Percentiles rank a stretch among this genome's conserved stretches.
Evolutionary conservation across 306 rosid genomes (phyloP).

Genomic region (Rosa multiflora): DNA sequence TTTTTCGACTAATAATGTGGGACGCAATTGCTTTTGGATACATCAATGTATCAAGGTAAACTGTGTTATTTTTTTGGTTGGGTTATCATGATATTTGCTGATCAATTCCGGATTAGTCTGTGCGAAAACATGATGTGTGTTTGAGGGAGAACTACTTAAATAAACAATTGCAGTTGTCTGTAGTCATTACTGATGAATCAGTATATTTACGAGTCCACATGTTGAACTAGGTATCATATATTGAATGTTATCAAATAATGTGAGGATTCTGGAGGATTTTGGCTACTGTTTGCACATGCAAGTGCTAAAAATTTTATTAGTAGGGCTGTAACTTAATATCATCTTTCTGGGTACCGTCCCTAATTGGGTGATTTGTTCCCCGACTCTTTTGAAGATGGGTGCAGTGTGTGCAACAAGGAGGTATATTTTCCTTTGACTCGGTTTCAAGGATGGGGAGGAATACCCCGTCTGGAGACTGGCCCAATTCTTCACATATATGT

Average conservation of each 20-base stretch:
- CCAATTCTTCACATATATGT: background rate
- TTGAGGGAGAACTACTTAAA: background rate
- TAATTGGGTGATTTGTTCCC: no score
- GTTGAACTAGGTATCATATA: background rate
- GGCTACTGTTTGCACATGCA: no score
- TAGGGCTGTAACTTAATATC: no score
- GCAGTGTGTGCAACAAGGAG: no score
- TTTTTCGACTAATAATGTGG: slow-evolving; percentile 84
- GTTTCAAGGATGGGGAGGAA: background rate
- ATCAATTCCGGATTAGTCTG: background rate
- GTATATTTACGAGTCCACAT: background rate
- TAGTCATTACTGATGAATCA: background rate
- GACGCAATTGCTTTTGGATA: slow-evolving; percentile 95
- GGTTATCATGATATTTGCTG: slow-evolving; percentile 1
- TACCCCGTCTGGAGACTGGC: background rate
- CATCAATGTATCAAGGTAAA: slow-evolving; percentile 96
- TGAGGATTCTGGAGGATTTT: background rate
- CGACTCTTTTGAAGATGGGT: no score
- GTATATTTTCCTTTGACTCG: background rate
- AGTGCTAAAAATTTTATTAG: no score
- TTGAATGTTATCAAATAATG: background rate
- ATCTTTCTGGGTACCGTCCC: no score
- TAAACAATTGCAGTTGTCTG: background rate
- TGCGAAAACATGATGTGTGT: background rate
- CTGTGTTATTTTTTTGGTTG: background rate